These are phyloP conservation scores for Vanrija sp. DNA, from an alignment of 1,284 basidiomycete genomes.

Conservation along the genomic window DNA sequence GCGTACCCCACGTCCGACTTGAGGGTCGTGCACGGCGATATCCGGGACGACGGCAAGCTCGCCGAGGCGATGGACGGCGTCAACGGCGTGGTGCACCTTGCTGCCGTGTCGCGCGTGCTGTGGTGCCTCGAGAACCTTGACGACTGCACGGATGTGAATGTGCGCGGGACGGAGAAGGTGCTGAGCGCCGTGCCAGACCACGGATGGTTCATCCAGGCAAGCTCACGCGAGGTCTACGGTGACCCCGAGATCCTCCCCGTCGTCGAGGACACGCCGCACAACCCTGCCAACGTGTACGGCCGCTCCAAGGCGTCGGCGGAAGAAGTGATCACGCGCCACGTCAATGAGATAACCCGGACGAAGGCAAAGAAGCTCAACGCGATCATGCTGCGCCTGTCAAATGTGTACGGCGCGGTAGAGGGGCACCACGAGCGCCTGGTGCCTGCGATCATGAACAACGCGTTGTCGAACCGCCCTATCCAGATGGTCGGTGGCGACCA, in stretches of 20 bases:
- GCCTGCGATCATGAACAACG: conserved; percentile 23
- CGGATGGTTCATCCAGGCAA: conserved; percentile 37
- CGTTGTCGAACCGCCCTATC: conserved; percentile 22
- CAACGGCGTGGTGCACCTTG: conserved; percentile 27
- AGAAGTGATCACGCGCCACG: conserved; percentile 7
- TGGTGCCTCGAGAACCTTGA: conserved; percentile 29
- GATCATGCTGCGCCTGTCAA: conserved; percentile 24
- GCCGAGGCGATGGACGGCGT: conserved; percentile 16
- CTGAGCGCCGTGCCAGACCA: conserved; percentile 15
- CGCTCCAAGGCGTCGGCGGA: conserved; percentile 19
- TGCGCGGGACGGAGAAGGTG: conserved; percentile 25
- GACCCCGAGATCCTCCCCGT: conserved; percentile 21
- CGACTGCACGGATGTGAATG: conserved; percentile 37
- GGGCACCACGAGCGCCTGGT: conserved; percentile 27
- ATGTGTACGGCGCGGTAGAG: conserved; percentile 21
- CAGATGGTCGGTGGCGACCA: conserved; percentile 30
- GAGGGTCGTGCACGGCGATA: conserved; percentile 18
- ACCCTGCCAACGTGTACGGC: conserved; percentile 25
- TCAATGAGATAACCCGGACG: neutral
- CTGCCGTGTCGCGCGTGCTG: conserved; percentile 25
- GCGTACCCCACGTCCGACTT: conserved; percentile 10
- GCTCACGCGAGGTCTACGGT: conserved; percentile 34
- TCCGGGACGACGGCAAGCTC: conserved; percentile 18
- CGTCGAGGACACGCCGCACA: conserved; percentile 15
- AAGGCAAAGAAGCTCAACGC: conserved; percentile 5